These are phyloP conservation scores for Pleurotus platypus DNA, from an alignment of 768 basidiomycete species.

Conservation along the genomic window DNA sequence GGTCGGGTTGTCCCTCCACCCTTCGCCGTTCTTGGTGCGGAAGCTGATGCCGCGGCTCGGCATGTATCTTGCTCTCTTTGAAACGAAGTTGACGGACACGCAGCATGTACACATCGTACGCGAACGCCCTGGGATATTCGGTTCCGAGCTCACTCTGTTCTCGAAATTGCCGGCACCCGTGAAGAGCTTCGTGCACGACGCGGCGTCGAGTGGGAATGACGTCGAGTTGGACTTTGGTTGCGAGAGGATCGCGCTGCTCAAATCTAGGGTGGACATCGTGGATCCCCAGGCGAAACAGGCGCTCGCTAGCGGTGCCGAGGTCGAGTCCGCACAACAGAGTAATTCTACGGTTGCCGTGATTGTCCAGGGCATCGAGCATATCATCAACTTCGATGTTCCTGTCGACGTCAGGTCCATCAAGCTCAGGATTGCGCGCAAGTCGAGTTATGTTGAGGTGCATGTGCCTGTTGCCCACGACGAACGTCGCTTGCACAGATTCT, in stretches of 20 bases:
- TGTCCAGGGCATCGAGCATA: not conserved
- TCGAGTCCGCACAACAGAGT: conserved; percentile 22
- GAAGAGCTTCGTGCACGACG: not conserved
- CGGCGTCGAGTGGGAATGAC: not conserved
- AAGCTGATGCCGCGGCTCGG: conserved; percentile 23
- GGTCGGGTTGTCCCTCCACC: conserved; percentile 25
- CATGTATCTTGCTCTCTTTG: conserved; percentile 20
- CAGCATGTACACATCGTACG: conserved; percentile 25
- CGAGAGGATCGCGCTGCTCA: conserved; percentile 13
- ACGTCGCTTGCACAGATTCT: conserved; percentile 13
- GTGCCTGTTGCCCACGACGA: conserved; percentile 12
- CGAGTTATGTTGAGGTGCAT: conserved; percentile 41
- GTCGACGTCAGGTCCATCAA: conserved; percentile 31
- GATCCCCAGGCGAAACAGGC: conserved; percentile 14
- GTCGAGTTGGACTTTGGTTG: conserved; percentile 6
- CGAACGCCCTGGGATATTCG: conserved; percentile 21
- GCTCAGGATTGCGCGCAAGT: conserved; percentile 51
- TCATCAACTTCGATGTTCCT: conserved; percentile 22
- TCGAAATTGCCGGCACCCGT: not conserved
- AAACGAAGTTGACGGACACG: conserved; percentile 22
- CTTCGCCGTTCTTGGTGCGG: conserved; percentile 12
- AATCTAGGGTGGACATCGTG: conserved; percentile 18
- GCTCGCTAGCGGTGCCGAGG: conserved; percentile 18
- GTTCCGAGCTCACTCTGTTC: not conserved
- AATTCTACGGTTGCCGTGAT: conserved; percentile 8